Evolutionary conservation across 2,329 filamentous ascomycete genomes (phyloP).

Genomic region (Fusarium abutilonis): DNA sequence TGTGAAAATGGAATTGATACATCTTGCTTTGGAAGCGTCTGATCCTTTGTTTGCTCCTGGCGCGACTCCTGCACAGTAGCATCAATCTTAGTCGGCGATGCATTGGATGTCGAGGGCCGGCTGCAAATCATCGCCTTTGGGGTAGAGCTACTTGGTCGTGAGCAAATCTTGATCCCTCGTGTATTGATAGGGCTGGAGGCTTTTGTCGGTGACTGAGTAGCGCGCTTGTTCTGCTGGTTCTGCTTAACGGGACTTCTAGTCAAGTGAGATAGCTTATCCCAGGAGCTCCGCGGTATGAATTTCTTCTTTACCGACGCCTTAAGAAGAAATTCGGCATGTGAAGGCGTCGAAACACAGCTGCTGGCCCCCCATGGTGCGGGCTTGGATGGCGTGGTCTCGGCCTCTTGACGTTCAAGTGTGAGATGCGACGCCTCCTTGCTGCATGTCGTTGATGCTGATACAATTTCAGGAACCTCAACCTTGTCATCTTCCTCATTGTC

Average conservation of each 20-base stretch:
- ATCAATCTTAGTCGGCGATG: neutral
- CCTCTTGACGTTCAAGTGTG: neutral
- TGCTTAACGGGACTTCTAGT: constrained; percentile 6
- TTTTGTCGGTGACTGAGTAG: neutral
- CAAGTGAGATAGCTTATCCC: constrained; percentile 36
- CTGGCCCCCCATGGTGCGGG: neutral
- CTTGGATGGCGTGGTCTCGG: neutral
- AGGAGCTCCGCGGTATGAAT: constrained; percentile 41
- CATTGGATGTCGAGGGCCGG: constrained; percentile 1
- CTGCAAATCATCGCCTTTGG: neutral
- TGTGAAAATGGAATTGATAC: constrained; percentile 35
- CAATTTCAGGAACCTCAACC: neutral
- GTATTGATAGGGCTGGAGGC: neutral
- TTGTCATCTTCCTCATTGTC: neutral
- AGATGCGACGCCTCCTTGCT: constrained; percentile 1
- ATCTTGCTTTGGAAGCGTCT: neutral
- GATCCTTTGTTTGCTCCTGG: neutral
- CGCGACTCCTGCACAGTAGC: neutral
- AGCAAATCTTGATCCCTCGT: neutral
- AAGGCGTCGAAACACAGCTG: constrained; percentile 1
- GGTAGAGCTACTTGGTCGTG: neutral
- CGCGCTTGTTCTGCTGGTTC: neutral
- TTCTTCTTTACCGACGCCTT: constrained; percentile 40
- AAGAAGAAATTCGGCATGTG: constrained; percentile 32
- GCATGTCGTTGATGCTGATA: constrained; percentile 1